These are phyloP conservation scores for Tarenaya hassleriana DNA, from an alignment of 345 rosid genomes.

Conservation along the genomic window DNA sequence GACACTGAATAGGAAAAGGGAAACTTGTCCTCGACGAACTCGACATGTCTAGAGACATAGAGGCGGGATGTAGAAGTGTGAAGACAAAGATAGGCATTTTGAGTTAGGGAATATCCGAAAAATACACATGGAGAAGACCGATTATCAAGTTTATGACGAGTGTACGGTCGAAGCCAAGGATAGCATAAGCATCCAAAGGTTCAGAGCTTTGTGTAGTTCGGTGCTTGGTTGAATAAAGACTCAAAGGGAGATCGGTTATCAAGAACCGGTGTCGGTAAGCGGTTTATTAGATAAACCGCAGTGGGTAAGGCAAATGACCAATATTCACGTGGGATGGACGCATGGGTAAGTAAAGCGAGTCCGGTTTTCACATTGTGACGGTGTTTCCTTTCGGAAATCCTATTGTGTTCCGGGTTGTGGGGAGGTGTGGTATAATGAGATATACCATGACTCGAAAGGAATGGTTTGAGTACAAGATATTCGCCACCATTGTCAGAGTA, in stretches of 20 bases:
- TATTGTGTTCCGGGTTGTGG: too few relatives aligned
- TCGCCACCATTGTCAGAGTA: background rate
- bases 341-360: too few relatives aligned
- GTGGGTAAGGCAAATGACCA: background rate
- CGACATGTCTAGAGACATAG: background rate
- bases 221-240: background rate
- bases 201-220: background rate
- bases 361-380: too few relatives aligned
- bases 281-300: background rate
- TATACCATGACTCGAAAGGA: too few relatives aligned
- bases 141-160: background rate
- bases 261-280: background rate
- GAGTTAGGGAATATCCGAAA: too few relatives aligned
- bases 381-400: too few relatives aligned
- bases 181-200: background rate
- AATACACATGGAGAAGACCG: background rate
- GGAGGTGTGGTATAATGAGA: too few relatives aligned
- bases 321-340: too few relatives aligned
- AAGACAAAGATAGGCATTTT: too few relatives aligned
- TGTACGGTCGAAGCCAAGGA: background rate
- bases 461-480: background rate
- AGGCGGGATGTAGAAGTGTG: too few relatives aligned
- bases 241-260: background rate
- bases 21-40: too few relatives aligned
- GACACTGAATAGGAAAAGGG: too few relatives aligned